These are phyloP conservation scores for Colletotrichum tamarilloi DNA, from an alignment of 2,329 filamentous ascomycete species.

Conservation along the genomic window DNA sequence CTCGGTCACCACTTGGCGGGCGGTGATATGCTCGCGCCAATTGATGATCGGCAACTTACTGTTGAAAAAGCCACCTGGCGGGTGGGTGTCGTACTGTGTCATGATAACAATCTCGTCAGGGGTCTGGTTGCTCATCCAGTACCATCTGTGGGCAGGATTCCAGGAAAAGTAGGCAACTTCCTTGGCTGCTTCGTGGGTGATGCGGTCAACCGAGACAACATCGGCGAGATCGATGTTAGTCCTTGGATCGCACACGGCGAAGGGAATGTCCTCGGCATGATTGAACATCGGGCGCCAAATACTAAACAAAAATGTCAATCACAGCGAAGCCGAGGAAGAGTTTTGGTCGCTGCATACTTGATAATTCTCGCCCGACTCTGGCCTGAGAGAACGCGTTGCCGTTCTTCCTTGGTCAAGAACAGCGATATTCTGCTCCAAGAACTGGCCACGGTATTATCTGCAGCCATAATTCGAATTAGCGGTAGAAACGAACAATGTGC, in stretches of 20 bases:
- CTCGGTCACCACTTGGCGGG: neutral
- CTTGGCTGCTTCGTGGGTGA: neutral
- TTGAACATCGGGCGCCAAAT: slow-evolving; percentile 5
- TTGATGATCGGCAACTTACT: neutral
- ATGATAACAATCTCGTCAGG: slow-evolving; percentile 1
- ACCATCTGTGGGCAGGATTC: slow-evolving; percentile 1
- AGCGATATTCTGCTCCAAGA: neutral
- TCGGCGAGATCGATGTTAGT: slow-evolving; percentile 1
- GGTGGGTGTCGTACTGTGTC: slow-evolving; percentile 10
- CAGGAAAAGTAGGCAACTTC: neutral
- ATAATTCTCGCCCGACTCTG: slow-evolving; percentile 1
- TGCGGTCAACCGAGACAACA: slow-evolving; percentile 1
- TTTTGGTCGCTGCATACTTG: neutral
- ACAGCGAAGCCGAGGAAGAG: neutral
- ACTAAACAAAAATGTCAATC: neutral
- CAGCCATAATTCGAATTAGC: neutral
- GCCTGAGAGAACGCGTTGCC: neutral
- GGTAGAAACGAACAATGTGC: neutral
- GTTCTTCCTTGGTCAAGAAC: neutral
- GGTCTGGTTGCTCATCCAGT: slow-evolving; percentile 11
- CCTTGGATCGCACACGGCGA: neutral
- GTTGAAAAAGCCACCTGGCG: slow-evolving; percentile 6
- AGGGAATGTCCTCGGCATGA: slow-evolving; percentile 4
- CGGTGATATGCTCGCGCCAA: neutral
- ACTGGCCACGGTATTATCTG: slow-evolving; percentile 7